phyloP scores from a whole-genome alignment of 441 rosid species.

The Eutrema salsugineum region DNA sequence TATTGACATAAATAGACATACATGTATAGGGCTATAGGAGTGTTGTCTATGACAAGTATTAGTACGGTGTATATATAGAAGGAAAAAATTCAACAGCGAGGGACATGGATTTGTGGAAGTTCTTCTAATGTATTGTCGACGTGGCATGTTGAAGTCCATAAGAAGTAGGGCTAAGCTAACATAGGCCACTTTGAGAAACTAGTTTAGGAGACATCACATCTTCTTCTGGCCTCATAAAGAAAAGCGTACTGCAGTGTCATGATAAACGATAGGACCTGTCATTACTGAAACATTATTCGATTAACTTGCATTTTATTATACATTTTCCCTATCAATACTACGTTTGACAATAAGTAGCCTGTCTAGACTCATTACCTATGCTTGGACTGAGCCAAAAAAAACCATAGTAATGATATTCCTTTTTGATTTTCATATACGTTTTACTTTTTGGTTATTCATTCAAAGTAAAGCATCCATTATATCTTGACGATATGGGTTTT shows the following conservation, averaged over 20 bases:
- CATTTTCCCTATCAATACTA: not conserved
- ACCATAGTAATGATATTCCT: not conserved
- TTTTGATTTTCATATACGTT: not conserved
- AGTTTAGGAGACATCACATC: constrained; percentile 30
- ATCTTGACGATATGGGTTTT: not conserved
- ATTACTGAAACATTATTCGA: constrained; percentile 5
- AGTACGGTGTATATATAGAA: not conserved
- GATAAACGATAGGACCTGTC: constrained; percentile 18
- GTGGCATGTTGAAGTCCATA: constrained; percentile 15
- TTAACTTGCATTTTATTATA: not conserved
- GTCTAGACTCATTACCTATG: not conserved
- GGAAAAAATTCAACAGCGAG: not conserved
- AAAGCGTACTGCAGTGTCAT: not conserved
- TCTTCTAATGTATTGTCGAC: not conserved
- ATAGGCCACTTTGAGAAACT: constrained; percentile 5
- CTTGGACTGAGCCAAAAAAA: not conserved
- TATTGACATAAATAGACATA: not conserved
- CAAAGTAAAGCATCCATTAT: not conserved
- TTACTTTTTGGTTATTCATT: not conserved
- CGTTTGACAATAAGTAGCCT: not conserved
- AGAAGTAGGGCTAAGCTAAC: not conserved
- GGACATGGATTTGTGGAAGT: constrained; percentile 10
- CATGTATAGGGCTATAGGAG: not conserved
- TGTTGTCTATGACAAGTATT: not conserved
- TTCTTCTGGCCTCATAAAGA: not conserved